These are phyloP conservation scores for Talaromyces nanjingensis DNA, from an alignment of 495 filamentous ascomycete species.

Conservation along the genomic window DNA sequence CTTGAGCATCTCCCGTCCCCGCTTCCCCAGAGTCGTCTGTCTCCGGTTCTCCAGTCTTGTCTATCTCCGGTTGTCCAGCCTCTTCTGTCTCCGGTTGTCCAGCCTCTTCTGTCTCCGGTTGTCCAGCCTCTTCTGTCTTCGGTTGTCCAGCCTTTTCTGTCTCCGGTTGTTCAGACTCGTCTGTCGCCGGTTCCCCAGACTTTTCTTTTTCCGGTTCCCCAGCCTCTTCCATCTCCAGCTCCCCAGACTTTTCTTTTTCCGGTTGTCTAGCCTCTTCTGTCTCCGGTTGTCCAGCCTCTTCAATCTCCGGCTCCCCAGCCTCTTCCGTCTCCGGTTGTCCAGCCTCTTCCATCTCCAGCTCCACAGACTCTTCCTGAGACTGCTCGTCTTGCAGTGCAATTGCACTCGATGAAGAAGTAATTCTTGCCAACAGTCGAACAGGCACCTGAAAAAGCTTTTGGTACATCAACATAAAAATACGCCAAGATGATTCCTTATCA, in stretches of 20 bases:
- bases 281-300: not conserved
- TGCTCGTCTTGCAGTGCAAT: not conserved
- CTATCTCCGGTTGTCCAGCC: not conserved
- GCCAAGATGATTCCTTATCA: no score
- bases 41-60: not conserved
- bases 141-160: not conserved
- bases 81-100: no score
- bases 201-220: not conserved
- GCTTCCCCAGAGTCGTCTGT: no score
- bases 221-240: no score
- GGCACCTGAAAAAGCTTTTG: not conserved
- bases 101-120: not conserved
- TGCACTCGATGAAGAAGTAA: not conserved
- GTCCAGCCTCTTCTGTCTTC: not conserved
- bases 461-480: slow-evolving; percentile 1
- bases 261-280: not conserved
- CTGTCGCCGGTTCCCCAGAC: no score
- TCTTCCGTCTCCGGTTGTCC: not conserved
- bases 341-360: not conserved
- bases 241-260: not conserved
- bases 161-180: no score
- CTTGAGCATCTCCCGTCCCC: not conserved
- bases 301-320: not conserved
- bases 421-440: not conserved
- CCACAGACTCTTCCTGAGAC: not conserved